Base-by-base conservation (phyloP, 2,329 filamentous ascomycete species). In the Thyridium curvatum region DNA sequence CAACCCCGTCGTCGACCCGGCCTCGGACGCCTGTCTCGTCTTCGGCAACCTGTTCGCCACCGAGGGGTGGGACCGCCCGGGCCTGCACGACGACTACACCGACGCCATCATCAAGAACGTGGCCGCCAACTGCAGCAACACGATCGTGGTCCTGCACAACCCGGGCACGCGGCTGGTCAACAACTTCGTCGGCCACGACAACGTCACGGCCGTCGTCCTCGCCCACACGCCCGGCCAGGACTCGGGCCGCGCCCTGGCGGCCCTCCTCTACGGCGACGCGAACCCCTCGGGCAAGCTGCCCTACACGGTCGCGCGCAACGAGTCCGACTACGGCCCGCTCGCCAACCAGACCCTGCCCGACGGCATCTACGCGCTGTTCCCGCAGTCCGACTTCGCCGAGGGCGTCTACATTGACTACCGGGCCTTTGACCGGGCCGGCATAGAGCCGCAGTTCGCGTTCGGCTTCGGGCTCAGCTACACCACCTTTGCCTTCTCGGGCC, bases 101-200 rank as follows among this genome's bases (percentile, higher is more conserved):
- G 33, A 36, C 14, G 39, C 13, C 12, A 7, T 41, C 3, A 34
- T 55, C 4, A 39, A 44, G 4, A 46, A 54, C 37, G 79, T 86
- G 32, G 65, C 69, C 7, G 52, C 80, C 37, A 61, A 82, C 26
- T 53, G 49, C 39, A 35, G 30, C 38, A 50, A 84, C 63, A 85
- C 81, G 9, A 68, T 86, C 32, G 74, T 86, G 21, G 69, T 85
- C 41, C 71, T 85, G 41, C 82, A 86, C 61, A 75, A 75, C 8
- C 72, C 78, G n/a, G 79, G 79, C 50, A 66, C 12, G 65, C 78
- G 8, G 71, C 82, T 80, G 13, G 60, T 84, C 41, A 64, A 83
- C 46, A 65, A 74, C 3, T 80, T 68, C 58, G 68, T 71, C 43
- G 58, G 73, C 17, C 68, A 77, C 51, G 62, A 66, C 12, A 82